Evolutionary conservation across 1,139 yeast species (phyloP).

Genomic region (Diutina sp.): DNA sequence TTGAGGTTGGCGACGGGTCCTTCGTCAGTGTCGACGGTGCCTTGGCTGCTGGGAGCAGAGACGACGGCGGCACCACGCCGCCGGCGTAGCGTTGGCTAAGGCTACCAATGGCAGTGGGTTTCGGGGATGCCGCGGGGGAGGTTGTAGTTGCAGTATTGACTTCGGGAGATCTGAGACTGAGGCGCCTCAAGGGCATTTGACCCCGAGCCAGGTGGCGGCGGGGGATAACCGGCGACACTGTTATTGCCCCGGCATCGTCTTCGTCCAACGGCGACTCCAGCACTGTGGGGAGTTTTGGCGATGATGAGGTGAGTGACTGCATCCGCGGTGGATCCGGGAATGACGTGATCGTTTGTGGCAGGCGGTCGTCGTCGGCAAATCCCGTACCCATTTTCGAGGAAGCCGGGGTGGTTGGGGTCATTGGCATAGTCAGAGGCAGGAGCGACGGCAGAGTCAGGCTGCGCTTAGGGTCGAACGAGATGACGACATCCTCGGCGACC

Average conservation of each 20-base stretch:
- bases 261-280: background rate
- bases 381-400: background rate
- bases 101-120: background rate
- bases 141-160: background rate
- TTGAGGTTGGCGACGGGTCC: background rate
- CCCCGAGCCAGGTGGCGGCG: background rate
- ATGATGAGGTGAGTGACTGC: background rate
- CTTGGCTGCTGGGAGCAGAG: background rate
- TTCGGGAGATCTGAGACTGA: background rate
- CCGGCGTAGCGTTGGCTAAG: background rate
- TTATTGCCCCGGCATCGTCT: background rate
- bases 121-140: background rate
- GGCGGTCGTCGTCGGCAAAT: background rate
- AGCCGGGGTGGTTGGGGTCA: background rate
- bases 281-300: background rate
- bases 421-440: background rate
- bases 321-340: background rate
- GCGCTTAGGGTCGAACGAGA: background rate
- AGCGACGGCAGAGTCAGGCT: background rate
- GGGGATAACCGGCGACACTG: background rate
- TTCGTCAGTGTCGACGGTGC: background rate
- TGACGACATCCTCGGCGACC: background rate
- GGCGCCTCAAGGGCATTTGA: background rate
- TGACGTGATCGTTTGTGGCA: background rate
- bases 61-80: background rate